Conservation (phyloP, 1,284 basidiomycete genomes). For the Marasmius sp. region DNA sequence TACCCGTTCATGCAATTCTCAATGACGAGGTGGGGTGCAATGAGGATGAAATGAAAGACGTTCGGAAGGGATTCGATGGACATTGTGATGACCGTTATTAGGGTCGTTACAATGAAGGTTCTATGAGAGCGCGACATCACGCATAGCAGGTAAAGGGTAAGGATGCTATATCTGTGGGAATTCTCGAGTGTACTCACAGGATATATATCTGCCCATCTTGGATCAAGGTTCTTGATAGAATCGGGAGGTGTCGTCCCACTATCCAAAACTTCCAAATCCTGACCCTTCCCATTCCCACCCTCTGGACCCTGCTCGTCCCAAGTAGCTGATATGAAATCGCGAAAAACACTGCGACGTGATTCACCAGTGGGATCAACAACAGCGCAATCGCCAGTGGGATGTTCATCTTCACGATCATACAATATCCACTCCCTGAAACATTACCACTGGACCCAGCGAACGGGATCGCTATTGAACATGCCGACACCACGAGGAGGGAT, state of each 20-base stretch:
- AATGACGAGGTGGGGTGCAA: neutral
- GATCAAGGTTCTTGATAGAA: neutral
- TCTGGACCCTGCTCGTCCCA: neutral
- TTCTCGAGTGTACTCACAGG: neutral
- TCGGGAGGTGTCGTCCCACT: neutral
- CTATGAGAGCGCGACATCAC: neutral
- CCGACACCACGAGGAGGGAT: neutral
- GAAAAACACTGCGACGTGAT: neutral
- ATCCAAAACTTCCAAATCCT: neutral
- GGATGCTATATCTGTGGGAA: too few species aligned
- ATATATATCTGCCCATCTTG: neutral
- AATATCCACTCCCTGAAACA: neutral
- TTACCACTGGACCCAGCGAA: neutral
- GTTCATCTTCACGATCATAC: neutral
- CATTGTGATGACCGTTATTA: neutral
- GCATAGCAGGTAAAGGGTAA: neutral
- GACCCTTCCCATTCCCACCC: neutral
- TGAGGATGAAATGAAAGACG: neutral
- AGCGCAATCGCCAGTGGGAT: neutral
- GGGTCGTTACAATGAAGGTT: neutral
- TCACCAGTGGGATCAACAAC: neutral
- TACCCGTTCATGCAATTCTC: neutral
- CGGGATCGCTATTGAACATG: neutral
- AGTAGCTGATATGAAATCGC: neutral
- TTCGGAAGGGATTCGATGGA: neutral